Base-by-base conservation (phyloP, 441 rosid species). In the Populus hybrid region DNA sequence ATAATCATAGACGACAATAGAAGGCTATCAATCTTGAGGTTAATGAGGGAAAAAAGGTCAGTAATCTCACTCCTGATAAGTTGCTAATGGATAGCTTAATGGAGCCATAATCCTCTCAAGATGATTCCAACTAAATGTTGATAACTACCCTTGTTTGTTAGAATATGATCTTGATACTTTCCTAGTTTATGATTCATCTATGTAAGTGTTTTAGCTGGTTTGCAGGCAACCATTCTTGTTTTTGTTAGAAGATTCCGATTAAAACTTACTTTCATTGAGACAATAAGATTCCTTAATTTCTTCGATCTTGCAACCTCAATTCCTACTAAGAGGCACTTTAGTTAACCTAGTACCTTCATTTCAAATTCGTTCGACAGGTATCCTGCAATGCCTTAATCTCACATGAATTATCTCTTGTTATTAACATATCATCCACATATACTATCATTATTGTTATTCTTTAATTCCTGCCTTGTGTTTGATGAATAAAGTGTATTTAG, bases 351-450 rank as follows among this genome's bases (percentile, higher is more conserved):
- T 45, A 45, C 56, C 56, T 69, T 69, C 53, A 69, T 69, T 38
- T 38, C 72, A 38, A 69, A 38, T 9, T 69, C 8, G 11, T 2
- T 16, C 18, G 3, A 11, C 50, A 33, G n/a, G 11, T 35, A 18
- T 68, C 42, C 2, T 68, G 18, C 38, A 68, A 35, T 18, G 23
- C 1, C 14, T 35, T 31, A 38, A 35, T 68, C 12, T 68, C 26
- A 7, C 4, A 0, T 1, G 11, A n/a, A 35, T 68, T 12, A 64
- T 64, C 28, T 31, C 65, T 18, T 66, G n/a, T 75, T 1, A 29
- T 29, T 2, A 75, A 26, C 65, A 73, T 63, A 61, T 45, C 6
- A 28, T 75, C 65, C 4, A 75, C 40, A 75, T 75, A 75, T 24
- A 75, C 24, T 31, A 68, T 35, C 38, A 68, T 18, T 6, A 7